Evolutionary conservation across 495 filamentous ascomycete species (phyloP).

Genomic region (Ramalina intermedia): DNA sequence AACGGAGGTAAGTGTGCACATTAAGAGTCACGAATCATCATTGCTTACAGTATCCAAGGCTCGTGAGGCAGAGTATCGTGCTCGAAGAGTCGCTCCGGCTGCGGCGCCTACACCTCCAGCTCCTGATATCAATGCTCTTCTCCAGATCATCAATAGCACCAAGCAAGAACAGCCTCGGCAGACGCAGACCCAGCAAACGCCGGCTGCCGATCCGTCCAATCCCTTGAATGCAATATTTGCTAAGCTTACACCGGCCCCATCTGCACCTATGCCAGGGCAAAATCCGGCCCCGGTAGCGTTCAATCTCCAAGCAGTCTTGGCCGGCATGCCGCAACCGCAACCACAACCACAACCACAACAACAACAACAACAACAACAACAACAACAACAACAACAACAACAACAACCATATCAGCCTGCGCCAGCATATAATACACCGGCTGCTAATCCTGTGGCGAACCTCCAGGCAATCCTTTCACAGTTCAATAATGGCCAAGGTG

Average conservation of each 20-base stretch:
- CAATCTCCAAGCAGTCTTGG: conserved; percentile 13
- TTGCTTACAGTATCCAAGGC: conserved; percentile 17
- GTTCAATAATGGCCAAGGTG: conserved; percentile 5
- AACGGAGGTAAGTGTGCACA: conserved; percentile 26
- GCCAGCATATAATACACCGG: conserved; percentile 1
- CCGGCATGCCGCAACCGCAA: conserved; percentile 6
- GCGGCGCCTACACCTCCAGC: conserved; percentile 18
- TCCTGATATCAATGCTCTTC: conserved; percentile 32
- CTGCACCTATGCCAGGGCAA: conserved; percentile 16
- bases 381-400: too few species aligned
- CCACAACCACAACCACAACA: neutral
- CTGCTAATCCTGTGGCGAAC: conserved; percentile 4
- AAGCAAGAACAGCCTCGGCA: conserved; percentile 23
- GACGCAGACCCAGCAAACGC: conserved; percentile 19
- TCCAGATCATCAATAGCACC: conserved; percentile 29
- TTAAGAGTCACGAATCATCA: neutral
- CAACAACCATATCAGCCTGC: conserved; percentile 5
- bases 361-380: neutral
- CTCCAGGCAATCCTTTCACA: conserved; percentile 14
- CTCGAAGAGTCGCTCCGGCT: conserved; percentile 25
- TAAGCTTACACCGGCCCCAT: conserved; percentile 23
- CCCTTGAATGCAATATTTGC: conserved; percentile 36
- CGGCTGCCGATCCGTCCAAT: conserved; percentile 17
- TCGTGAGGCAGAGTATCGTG: conserved; percentile 32
- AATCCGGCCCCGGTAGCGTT: conserved; percentile 9